Conservation (phyloP, 495 filamentous ascomycete species). For the Penicillium diatomitis region DNA sequence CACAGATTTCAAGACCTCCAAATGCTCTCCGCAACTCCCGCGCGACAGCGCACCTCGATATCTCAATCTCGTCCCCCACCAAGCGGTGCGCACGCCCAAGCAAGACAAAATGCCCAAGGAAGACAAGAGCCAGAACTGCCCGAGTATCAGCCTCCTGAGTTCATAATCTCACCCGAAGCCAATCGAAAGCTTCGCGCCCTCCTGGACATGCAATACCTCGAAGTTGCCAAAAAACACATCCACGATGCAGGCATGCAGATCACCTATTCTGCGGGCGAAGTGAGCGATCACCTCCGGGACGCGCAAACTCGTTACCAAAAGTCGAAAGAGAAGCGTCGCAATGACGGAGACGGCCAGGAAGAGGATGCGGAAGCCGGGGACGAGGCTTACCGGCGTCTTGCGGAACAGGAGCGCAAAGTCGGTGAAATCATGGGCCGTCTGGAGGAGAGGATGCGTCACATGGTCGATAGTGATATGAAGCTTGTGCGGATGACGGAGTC, state of each 20-base stretch:
- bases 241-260: slow-evolving; percentile 29
- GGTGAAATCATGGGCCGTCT: slow-evolving; percentile 25
- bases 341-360: slow-evolving; percentile 5
- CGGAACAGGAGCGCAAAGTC: slow-evolving; percentile 19
- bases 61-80: slow-evolving; percentile 12
- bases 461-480: slow-evolving; percentile 31
- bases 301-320: slow-evolving; percentile 23
- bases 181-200: slow-evolving; percentile 27
- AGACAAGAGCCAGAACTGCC: slow-evolving; percentile 35
- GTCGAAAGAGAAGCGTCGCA: slow-evolving; percentile 12
- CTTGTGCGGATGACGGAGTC: slow-evolving; percentile 25
- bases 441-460: slow-evolving; percentile 28
- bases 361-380: not conserved
- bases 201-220: slow-evolving; percentile 20
- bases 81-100: slow-evolving; percentile 2
- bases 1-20: no score
- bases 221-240: slow-evolving; percentile 26
- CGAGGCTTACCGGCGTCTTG: slow-evolving; percentile 19
- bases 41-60: slow-evolving; percentile 8
- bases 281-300: slow-evolving; percentile 37
- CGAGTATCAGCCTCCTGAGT: slow-evolving; percentile 48
- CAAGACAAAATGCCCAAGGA: not conserved
- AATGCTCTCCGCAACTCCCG: slow-evolving; percentile 15
- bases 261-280: slow-evolving; percentile 34
- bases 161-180: slow-evolving; percentile 33